Evolutionary conservation across 192 early-diverging fungal species (phyloP).

Genomic region (Helicostylum pulchrum): DNA sequence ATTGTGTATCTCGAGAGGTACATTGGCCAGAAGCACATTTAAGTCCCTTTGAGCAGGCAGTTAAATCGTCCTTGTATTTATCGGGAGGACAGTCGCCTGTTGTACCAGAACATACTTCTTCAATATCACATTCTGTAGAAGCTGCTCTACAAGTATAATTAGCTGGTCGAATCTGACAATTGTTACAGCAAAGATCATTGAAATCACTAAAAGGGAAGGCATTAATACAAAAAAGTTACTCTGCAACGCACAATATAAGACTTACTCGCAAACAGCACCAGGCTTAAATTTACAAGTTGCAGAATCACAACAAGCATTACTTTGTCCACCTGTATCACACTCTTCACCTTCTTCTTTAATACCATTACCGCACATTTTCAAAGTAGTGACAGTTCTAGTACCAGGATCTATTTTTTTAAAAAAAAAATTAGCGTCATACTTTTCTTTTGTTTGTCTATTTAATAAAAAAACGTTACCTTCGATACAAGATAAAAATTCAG

Average conservation of each 20-base stretch:
- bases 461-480: conserved; percentile 18
- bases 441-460: not conserved
- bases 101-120: conserved; percentile 74
- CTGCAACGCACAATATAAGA: not conserved
- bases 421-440: not conserved
- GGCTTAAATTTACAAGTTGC: conserved; percentile 78
- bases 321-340: conserved; percentile 83
- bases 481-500: conserved; percentile 29
- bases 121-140: conserved; percentile 76
- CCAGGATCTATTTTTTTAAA: conserved; percentile 33
- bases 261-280: conserved; percentile 70
- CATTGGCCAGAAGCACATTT: conserved; percentile 73
- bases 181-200: conserved; percentile 84
- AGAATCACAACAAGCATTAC: conserved; percentile 82
- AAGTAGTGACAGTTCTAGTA: conserved; percentile 30
- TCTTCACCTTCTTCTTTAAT: conserved; percentile 87
- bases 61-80: conserved; percentile 59
- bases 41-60: conserved; percentile 58
- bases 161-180: conserved; percentile 61
- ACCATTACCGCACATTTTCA: conserved; percentile 94
- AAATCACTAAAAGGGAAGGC: conserved; percentile 53
- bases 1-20: conserved; percentile 73
- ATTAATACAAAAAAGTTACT: too few relatives aligned
- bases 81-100: conserved; percentile 73
- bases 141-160: conserved; percentile 74